Percentiles rank a stretch among this genome's conserved stretches.
Evolutionary conservation across 306 rosid genomes (phyloP).

Genomic region (Quercus gilva): DNA sequence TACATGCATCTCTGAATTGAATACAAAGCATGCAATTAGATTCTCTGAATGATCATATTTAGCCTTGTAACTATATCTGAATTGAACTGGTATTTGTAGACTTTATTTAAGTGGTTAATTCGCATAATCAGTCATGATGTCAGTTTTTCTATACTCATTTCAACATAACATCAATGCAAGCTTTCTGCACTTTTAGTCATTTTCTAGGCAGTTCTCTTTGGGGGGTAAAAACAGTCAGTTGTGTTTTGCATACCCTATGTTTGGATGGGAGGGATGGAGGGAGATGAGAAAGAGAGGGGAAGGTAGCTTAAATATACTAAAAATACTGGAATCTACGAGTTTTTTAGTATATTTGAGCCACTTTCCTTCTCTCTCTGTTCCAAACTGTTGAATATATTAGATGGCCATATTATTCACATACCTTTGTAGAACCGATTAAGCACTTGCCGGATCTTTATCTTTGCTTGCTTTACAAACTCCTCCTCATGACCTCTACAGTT

Average conservation of each 20-base stretch:
- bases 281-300: too few species aligned
- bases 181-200: conserved; percentile 13
- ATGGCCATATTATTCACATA: too few species aligned
- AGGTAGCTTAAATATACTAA: too few species aligned
- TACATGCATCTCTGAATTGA: conserved; percentile 18
- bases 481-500: too few species aligned
- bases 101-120: not conserved
- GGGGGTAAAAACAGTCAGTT: not conserved
- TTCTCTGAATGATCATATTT: not conserved
- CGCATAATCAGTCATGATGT: conserved; percentile 24
- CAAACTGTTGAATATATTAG: too few species aligned
- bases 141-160: conserved; percentile 3
- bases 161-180: conserved; percentile 22
- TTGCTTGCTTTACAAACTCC: too few species aligned
- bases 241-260: not conserved
- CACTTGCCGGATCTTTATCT: too few species aligned
- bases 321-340: too few species aligned
- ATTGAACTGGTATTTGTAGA: conserved; percentile 2
- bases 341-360: too few species aligned
- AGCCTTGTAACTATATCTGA: not conserved
- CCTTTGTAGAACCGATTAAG: too few species aligned
- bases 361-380: too few species aligned
- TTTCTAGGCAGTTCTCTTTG: conserved; percentile 14
- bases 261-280: too few species aligned
- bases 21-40: not conserved